Evolutionary conservation across 371 early-diverging fungal species (phyloP), one percentile per base, ranked within the genome.

Genomic region (Lichtheimia ramosa): DNA sequence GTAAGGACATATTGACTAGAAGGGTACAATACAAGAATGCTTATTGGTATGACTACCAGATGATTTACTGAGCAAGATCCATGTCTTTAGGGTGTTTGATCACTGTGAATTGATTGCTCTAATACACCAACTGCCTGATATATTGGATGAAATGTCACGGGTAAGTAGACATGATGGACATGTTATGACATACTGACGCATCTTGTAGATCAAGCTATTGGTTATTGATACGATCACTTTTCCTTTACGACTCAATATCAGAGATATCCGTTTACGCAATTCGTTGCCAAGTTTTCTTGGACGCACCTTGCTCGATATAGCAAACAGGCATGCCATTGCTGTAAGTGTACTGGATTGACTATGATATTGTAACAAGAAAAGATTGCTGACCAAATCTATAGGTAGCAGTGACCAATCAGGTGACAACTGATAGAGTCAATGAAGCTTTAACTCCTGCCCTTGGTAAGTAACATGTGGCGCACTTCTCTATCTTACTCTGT

Each of bases 211-310:
- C 16, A 83, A 78, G 58, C 57, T 89, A 16, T 68, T 90, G 15
- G 65, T 89, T 6, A 59, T 90, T 16, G 90, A 90, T 66, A 82
- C 81, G 5, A 82, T 89, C 16, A 82, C 89, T 6, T 87, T 82
- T 62, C 89, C 82, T 60, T 83, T 89, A 52, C 65, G 88, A 28
- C 68, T 83, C 16, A 80, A 77, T 39, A 72, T 82, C 46, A 48
- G 64, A 14, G 73, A 83, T 49, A 69, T 77, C 62, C 61, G 68
- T 3, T 48, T 75, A 42, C 68, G 88, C 4, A 69, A 78, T 5
- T 61, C 73, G 1, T 50, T 86, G 14, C 50, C 87, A n/a, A 64
- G 74, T 16, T 67, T 66, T 15, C 64, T 83, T 27, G 83, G 83
- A 7, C 79, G 76, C 21, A 58, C 67, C 3, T 58, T 89, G 3